Conservation (phyloP, 73 alveolate genomes). For the Paramecium bursaria region DNA sequence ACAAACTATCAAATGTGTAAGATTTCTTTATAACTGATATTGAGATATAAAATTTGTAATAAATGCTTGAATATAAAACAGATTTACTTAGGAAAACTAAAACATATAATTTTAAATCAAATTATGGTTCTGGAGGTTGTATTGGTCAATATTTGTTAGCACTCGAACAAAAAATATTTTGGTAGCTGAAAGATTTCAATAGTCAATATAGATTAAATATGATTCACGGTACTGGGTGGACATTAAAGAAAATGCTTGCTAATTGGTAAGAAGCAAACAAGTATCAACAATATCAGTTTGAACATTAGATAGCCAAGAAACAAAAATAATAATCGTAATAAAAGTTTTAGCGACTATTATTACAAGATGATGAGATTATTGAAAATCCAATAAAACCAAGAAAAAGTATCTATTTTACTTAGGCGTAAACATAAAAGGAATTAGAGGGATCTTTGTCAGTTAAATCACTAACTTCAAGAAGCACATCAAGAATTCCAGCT, state of each 20-base stretch:
- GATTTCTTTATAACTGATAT: conserved; percentile 11
- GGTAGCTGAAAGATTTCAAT: conserved; percentile 39
- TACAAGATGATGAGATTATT: too few relatives aligned
- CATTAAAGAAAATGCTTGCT: conserved; percentile 7
- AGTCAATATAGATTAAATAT: not conserved
- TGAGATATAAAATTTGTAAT: not conserved
- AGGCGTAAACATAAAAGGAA: too few relatives aligned
- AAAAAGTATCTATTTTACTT: too few relatives aligned
- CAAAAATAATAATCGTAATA: too few relatives aligned
- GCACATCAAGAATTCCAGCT: too few relatives aligned
- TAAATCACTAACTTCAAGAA: too few relatives aligned
- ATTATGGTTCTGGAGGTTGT: not conserved
- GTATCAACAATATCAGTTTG: conserved; percentile 9
- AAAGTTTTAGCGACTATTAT: too few relatives aligned
- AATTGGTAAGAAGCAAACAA: conserved; percentile 46
- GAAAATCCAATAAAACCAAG: too few relatives aligned
- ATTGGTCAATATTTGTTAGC: conserved; percentile 26
- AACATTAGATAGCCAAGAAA: too few relatives aligned
- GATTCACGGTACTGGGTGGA: not conserved
- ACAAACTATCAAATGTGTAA: not conserved
- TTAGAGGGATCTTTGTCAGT: too few relatives aligned
- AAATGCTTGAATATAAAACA: not conserved
- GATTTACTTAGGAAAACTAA: not conserved
- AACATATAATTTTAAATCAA: conserved; percentile 27
- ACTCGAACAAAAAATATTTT: conserved; percentile 1